Conservation (phyloP, 1,284 basidiomycete species). For the Meripilus lineatus region DNA sequence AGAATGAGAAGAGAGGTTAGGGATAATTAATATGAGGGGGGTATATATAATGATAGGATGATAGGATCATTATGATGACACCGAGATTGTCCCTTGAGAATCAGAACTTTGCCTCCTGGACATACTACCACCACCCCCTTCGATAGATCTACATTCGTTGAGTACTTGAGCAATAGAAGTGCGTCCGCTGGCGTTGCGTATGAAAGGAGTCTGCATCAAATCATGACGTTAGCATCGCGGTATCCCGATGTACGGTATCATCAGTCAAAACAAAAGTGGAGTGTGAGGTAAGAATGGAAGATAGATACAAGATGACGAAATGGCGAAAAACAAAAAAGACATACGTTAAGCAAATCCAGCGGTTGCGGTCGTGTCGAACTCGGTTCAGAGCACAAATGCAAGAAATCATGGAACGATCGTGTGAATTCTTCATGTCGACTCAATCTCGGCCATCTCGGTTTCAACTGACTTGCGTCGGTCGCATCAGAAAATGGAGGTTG, state of each 20-base stretch:
- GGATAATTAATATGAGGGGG: not conserved
- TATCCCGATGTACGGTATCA: no score
- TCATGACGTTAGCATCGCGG: not conserved
- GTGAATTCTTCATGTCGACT: conserved; percentile 56
- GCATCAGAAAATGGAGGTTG: conserved; percentile 67
- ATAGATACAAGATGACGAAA: conserved; percentile 4
- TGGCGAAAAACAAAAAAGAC: not conserved
- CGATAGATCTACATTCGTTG: conserved; percentile 61
- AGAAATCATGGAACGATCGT: conserved; percentile 69
- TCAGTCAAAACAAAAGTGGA: not conserved
- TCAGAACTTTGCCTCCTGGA: conserved; percentile 34
- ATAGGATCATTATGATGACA: not conserved
- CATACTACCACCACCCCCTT: conserved; percentile 50
- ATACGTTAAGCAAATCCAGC: conserved; percentile 54
- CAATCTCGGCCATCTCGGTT: conserved; percentile 60
- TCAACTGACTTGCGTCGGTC: conserved; percentile 40
- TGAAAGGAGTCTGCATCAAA: conserved; percentile 47
- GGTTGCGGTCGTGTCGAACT: conserved; percentile 52
- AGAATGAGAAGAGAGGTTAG: no score
- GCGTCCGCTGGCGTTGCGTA: conserved; percentile 64
- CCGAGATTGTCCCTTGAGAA: conserved; percentile 30
- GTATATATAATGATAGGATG: not conserved
- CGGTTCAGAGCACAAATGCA: conserved; percentile 61
- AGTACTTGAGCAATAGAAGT: conserved; percentile 60
- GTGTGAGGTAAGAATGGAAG: not conserved